These are phyloP conservation scores for Paraphoma sp. DNA, from an alignment of 2,329 filamentous ascomycete genomes.

Conservation along the genomic window DNA sequence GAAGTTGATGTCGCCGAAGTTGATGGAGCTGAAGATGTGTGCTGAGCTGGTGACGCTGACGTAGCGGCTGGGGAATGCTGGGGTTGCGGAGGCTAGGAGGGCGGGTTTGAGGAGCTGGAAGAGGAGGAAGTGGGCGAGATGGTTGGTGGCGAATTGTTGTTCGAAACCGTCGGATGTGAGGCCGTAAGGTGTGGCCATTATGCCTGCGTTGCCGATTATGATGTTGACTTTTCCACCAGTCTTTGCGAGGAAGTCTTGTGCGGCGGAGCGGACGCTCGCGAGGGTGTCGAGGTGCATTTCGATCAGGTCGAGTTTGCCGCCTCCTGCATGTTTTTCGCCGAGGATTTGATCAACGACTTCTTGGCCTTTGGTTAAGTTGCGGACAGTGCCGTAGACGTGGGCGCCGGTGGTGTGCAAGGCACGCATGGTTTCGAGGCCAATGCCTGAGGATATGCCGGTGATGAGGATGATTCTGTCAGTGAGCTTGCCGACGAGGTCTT, in stretches of 20 bases:
- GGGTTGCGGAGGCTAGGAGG: slow-evolving; percentile 48
- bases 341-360: slow-evolving; percentile 5
- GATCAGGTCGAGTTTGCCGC: slow-evolving; percentile 17
- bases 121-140: slow-evolving; percentile 58
- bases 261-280: slow-evolving; percentile 13
- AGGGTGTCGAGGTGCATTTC: slow-evolving; percentile 24
- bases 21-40: slow-evolving; percentile 45
- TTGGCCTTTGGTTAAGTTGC: slow-evolving; percentile 42
- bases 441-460: slow-evolving; percentile 33
- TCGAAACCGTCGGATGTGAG: slow-evolving; percentile 42
- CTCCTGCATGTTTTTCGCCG: not conserved
- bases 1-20: slow-evolving; percentile 53
- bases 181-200: slow-evolving; percentile 39
- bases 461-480: slow-evolving; percentile 32
- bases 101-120: slow-evolving; percentile 57
- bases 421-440: slow-evolving; percentile 35
- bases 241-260: slow-evolving; percentile 5
- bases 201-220: slow-evolving; percentile 37
- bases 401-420: slow-evolving; percentile 56
- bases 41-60: slow-evolving; percentile 41
- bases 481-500: slow-evolving; percentile 41
- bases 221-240: slow-evolving; percentile 19
- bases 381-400: slow-evolving; percentile 52
- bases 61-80: slow-evolving; percentile 40
- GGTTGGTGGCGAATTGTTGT: slow-evolving; percentile 52